Evolutionary conservation across 1,284 basidiomycete species (phyloP).

Genomic region (Tetrapyrgos nigripes): DNA sequence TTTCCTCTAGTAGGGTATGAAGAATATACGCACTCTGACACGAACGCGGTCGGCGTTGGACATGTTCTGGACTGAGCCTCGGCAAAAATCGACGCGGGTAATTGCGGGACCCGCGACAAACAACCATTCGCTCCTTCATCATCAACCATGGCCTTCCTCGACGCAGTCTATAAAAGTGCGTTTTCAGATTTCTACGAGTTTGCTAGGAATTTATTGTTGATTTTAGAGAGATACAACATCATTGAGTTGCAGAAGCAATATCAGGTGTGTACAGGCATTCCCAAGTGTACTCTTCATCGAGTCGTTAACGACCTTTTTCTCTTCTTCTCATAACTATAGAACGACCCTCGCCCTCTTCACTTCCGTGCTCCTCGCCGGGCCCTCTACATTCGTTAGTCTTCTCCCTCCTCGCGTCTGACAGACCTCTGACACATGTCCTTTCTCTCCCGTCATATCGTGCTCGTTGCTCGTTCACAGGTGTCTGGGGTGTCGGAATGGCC

Average conservation of each 20-base stretch:
- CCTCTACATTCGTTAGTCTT: constrained; percentile 8
- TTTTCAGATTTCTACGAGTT: constrained; percentile 1
- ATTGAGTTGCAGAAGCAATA: constrained; percentile 66
- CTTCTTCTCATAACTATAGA: constrained; percentile 20
- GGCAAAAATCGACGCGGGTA: constrained; percentile 29
- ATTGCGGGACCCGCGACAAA: constrained; percentile 29
- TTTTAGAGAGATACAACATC: constrained; percentile 63
- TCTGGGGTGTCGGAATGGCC: constrained; percentile 59
- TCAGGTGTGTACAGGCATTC: constrained; percentile 68
- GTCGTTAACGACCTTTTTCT: background rate
- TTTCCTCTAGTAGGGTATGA: constrained; percentile 18
- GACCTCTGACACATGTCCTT: constrained; percentile 8
- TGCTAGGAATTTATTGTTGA: constrained; percentile 12
- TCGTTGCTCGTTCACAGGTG: too few relatives aligned
- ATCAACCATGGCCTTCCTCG: constrained; percentile 59
- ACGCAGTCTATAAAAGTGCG: constrained; percentile 60
- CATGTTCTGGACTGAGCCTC: constrained; percentile 45
- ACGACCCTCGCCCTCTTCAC: constrained; percentile 20
- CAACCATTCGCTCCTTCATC: constrained; percentile 24
- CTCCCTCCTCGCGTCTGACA: background rate
- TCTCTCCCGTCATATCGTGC: too few relatives aligned
- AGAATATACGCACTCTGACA: constrained; percentile 63
- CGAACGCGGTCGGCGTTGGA: constrained; percentile 74
- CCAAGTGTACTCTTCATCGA: too few relatives aligned
- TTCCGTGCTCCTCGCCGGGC: constrained; percentile 16